A percentile compares a stretch with the other conserved stretches of the same genome.
These are phyloP conservation scores for Limnanthes douglasii DNA, from an alignment of 345 rosid species.

Conservation along the genomic window DNA sequence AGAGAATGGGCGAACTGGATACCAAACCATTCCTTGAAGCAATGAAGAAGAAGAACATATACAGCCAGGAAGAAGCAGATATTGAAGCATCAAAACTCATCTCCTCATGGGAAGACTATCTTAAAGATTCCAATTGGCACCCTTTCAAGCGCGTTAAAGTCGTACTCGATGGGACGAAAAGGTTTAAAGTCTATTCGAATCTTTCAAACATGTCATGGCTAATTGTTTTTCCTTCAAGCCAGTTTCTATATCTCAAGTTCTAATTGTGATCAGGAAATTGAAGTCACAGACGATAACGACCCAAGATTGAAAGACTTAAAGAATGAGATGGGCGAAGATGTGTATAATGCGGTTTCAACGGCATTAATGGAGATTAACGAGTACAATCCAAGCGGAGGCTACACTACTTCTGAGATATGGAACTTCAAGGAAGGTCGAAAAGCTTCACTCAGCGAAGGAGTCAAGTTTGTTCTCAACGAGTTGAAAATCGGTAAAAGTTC, in stretches of 20 bases:
- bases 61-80: slow-evolving; percentile 41
- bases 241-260: no score
- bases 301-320: slow-evolving; percentile 28
- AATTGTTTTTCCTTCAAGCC: no score
- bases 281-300: slow-evolving; percentile 29
- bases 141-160: slow-evolving; percentile 30
- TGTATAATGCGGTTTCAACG: slow-evolving; percentile 22
- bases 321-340: slow-evolving; percentile 30
- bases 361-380: slow-evolving; percentile 50
- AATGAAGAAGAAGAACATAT: slow-evolving; percentile 44
- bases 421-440: slow-evolving; percentile 30
- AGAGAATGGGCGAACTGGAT: slow-evolving; percentile 75
- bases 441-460: slow-evolving; percentile 43
- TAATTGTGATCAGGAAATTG: no score
- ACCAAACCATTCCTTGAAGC: slow-evolving; percentile 37
- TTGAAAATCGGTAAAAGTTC: slow-evolving; percentile 17
- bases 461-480: slow-evolving; percentile 16
- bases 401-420: slow-evolving; percentile 46
- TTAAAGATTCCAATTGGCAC: slow-evolving; percentile 67
- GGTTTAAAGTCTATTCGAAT: slow-evolving; percentile 32
- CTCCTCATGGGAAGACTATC: slow-evolving; percentile 64
- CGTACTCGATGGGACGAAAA: slow-evolving; percentile 20
- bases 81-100: slow-evolving; percentile 38
- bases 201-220: no score
- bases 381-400: slow-evolving; percentile 65